A percentile compares a stretch with the other conserved stretches of the same genome.
Conservation (phyloP, 768 basidiomycete species). For the Naganishia kalamii region DNA sequence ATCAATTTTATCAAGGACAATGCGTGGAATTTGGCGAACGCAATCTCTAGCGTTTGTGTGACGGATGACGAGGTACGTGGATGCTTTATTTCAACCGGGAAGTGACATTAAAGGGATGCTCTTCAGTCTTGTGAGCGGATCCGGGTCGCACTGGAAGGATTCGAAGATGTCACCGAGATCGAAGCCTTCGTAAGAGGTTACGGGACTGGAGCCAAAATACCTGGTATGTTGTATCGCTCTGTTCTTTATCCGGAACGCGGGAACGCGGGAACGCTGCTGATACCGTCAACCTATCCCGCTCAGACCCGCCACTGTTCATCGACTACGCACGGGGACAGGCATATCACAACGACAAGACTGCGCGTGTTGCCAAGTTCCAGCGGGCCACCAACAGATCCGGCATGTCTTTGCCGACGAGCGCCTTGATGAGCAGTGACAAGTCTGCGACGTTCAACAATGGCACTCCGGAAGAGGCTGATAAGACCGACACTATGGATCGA, state of each 20-base stretch:
- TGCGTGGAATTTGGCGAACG: constrained; percentile 93
- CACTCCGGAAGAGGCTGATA: not conserved
- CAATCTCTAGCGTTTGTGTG: constrained; percentile 91
- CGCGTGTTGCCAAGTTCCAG: constrained; percentile 41
- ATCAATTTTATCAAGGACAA: constrained; percentile 90
- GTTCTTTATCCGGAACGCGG: not conserved
- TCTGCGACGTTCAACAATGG: constrained; percentile 27
- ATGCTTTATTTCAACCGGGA: too few relatives aligned
- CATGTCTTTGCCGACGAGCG: constrained; percentile 2
- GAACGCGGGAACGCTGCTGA: not conserved
- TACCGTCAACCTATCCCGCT: not conserved
- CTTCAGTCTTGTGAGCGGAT: constrained; percentile 82
- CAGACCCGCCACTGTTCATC: constrained; percentile 75
- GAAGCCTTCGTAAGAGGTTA: constrained; percentile 81
- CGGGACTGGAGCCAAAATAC: constrained; percentile 80
- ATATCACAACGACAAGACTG: constrained; percentile 51
- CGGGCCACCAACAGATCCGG: constrained; percentile 53
- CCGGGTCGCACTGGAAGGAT: constrained; percentile 74
- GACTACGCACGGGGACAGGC: constrained; percentile 55
- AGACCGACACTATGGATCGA: not conserved
- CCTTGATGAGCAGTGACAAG: constrained; percentile 6
- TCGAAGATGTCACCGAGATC: constrained; percentile 82
- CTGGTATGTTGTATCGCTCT: too few relatives aligned
- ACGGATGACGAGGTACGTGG: constrained; percentile 79
- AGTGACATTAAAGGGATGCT: not conserved